Conservation (phyloP, 768 basidiomycete genomes). For the Suillus brevipes region DNA sequence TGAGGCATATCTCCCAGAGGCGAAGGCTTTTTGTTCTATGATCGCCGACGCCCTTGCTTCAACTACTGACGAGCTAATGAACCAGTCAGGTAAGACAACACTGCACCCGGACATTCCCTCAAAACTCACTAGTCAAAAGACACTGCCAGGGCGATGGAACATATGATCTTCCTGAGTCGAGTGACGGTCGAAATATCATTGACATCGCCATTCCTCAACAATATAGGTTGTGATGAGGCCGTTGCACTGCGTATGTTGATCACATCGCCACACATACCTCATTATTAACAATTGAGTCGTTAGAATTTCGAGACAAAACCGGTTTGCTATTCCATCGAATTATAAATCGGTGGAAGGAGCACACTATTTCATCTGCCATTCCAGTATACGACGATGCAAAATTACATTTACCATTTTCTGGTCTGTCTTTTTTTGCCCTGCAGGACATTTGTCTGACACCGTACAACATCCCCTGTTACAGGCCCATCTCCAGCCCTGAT, state of each 20-base stretch:
- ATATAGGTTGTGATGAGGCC: conserved; percentile 44
- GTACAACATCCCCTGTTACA: conserved; percentile 21
- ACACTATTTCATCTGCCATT: conserved; percentile 34
- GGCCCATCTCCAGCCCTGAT: conserved; percentile 57
- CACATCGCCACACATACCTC: conserved; percentile 1
- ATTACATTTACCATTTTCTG: conserved; percentile 3
- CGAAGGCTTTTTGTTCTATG: conserved; percentile 44
- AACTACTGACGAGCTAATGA: conserved; percentile 31
- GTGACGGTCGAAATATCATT: conserved; percentile 48
- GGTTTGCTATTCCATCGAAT: conserved; percentile 44
- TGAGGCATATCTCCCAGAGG: conserved; percentile 50
- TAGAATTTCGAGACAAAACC: conserved; percentile 53
- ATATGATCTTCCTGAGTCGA: conserved; percentile 50
- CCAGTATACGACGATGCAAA: conserved; percentile 20
- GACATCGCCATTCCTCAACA: conserved; percentile 43
- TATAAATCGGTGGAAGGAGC: conserved; percentile 54
- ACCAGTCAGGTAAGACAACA: conserved; percentile 36
- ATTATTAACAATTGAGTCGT: conserved; percentile 7
- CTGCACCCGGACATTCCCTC: not conserved
- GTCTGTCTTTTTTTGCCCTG: conserved; percentile 14
- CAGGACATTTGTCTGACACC: not conserved
- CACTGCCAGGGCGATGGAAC: conserved; percentile 22
- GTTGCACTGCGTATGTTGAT: conserved; percentile 37
- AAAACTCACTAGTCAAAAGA: conserved; percentile 15
- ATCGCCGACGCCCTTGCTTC: conserved; percentile 44